Evolutionary conservation across 306 rosid species (phyloP), one percentile per base, ranked within the genome.

Genomic region (Inga laurina): DNA sequence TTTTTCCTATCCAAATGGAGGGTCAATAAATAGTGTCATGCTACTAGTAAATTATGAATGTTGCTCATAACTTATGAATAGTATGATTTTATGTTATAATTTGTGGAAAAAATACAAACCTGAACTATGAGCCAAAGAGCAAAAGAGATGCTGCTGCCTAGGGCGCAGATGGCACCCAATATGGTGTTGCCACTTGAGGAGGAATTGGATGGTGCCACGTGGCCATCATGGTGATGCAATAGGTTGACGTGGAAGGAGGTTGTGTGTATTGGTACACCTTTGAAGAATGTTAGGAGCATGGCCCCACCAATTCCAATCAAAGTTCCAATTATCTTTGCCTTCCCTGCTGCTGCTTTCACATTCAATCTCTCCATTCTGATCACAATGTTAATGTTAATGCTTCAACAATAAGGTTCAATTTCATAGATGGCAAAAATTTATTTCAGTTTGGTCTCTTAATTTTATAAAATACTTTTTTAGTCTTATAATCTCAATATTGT

Each of bases 71-170:
- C 13, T 48, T 13, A 15, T 13, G 21, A 51, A 51, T 16, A 2
- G 18, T 51, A 9, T 51, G n/a, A 51, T 51, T 51, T 39, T 51
- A 51, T 51, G 18, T 51, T 19, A 54, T 54, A 54, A 16, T 54
- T 54, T 54, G 21, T 15, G 8, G 54, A 15, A 52, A 52, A 54
- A 59, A 22, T 59, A 67, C 45, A 18, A 18, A 86, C 93, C 89
- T 90, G 66, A 78, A 90, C 35, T 18, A 92, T 90, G 34, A 90
- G 86, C 94, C 92, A 92, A 0, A 77, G 12, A 2, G 91, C 81
- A 52, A n/a, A 86, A 21, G 84, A 81, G 44, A 84, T 32, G 41
- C 66, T 45, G 68, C 88, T 66, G 0, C 61, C 83, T 2, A 90
- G 4, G 27, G 87, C 84, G 10, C 74, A 73, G 0, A 43, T 5